Base-by-base conservation (phyloP, 805 yeast species). In the Cephaloascus fragrans region DNA sequence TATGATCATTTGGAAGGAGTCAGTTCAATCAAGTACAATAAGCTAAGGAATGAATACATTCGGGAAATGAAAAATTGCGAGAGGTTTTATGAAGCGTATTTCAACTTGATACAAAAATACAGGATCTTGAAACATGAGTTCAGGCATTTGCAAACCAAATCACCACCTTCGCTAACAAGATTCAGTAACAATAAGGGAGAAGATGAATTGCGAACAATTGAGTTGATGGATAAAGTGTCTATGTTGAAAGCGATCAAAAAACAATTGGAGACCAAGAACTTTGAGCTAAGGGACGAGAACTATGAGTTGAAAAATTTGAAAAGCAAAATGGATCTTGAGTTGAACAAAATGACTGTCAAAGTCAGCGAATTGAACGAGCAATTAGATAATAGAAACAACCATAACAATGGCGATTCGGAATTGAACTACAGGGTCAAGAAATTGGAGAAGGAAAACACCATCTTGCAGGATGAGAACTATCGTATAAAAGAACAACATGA, bases 41-140 rank as follows among this genome's bases (percentile, higher is more conserved):
- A 44, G 20, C 43, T 62, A 31, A 46, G 47, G 40, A 26, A 44
- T 6, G 56, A 53, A 23, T 59, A 54, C 40, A 38, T 58, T 4
- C 42, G 46, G 4, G 65, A 62, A 38, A 41, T 60, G 19, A 43
- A 41, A 14, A 51, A 46, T 19, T 48, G 53, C 17, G 54, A 53
- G 41, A 39, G 35, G 2, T 52, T 62, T 36, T 58, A 58, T 42
- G 42, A 53, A 36, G 53, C 56, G 16, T 61, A 61, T 43, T 47
- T 57, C 36, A 49, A 47, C 39, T 42, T 61, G n/a, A 50, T 55
- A 19, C 37, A 50, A 19, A 57, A 57, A 37, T 58, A 59, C 38
- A 43, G 54, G 9, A 44, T 43, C 15, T 40, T 55, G 32, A 47
- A 42, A 32, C 18, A 28, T 26, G 37, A 39, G 26, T 16, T 9